A percentile compares a stretch with the other conserved stretches of the same genome.
Evolutionary conservation across 2,329 filamentous ascomycete genomes (phyloP).

Genomic region (Hymenoscyphus salicellus): DNA sequence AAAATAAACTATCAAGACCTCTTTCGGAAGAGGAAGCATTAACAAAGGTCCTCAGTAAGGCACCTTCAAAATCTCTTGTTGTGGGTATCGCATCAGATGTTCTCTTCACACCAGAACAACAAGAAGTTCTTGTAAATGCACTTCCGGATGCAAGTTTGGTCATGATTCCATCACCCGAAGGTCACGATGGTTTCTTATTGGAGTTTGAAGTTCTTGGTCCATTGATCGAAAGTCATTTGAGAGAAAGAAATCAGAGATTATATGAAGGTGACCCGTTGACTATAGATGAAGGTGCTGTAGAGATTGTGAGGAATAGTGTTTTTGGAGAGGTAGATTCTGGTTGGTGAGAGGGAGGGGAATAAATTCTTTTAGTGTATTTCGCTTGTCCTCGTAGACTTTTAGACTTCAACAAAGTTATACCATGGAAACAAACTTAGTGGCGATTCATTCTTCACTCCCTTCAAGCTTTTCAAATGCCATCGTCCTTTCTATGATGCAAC

Average conservation of each 20-base stretch:
- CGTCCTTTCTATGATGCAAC: too few species aligned
- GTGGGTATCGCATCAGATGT: constrained; percentile 39
- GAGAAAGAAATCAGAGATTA: background rate
- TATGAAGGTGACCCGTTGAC: background rate
- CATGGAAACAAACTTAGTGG: too few species aligned
- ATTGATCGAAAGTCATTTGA: constrained; percentile 23
- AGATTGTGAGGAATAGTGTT: constrained; percentile 4
- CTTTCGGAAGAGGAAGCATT: constrained; percentile 38
- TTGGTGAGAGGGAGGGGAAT: background rate
- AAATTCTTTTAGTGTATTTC: background rate
- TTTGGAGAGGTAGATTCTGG: constrained; percentile 10
- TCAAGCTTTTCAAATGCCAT: too few species aligned
- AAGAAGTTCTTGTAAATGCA: constrained; percentile 33
- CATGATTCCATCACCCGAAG: constrained; percentile 26
- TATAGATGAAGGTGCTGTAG: background rate
- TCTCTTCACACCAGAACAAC: constrained; percentile 37
- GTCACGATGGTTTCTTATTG: constrained; percentile 20
- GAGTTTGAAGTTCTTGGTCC: constrained; percentile 37
- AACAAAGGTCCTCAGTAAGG: constrained; percentile 24
- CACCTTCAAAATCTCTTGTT: constrained; percentile 34
- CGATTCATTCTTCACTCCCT: too few species aligned
- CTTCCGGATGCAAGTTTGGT: constrained; percentile 34
- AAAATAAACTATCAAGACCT: constrained; percentile 27
- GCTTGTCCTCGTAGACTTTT: too few species aligned
- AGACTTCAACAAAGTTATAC: too few species aligned